Percentiles rank a stretch among this genome's conserved stretches.
phyloP scores from a whole-genome alignment of 805 yeast genomes.

The Kluyveromyces wickerhamii region DNA sequence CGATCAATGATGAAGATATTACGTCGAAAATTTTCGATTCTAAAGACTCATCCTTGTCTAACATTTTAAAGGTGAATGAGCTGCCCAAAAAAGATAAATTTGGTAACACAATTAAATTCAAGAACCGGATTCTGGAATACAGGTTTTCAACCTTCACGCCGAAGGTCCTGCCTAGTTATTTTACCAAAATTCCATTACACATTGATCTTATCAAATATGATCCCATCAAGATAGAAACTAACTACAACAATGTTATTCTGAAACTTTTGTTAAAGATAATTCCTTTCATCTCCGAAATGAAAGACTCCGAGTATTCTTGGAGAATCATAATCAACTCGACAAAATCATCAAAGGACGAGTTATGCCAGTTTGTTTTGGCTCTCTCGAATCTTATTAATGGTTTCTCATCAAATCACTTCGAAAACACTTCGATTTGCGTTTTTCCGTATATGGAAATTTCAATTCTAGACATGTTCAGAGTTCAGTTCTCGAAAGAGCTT shows the following conservation, averaged over 20 bases:
- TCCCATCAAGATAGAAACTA: constrained; percentile 17
- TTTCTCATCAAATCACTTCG: constrained; percentile 36
- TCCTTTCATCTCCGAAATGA: constrained; percentile 31
- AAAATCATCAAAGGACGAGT: constrained; percentile 34
- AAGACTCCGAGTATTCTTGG: constrained; percentile 34
- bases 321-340: constrained; percentile 32
- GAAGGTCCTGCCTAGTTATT: constrained; percentile 29
- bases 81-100: constrained; percentile 12
- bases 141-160: constrained; percentile 28
- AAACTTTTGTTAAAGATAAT: constrained; percentile 27
- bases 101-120: constrained; percentile 16
- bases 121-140: constrained; percentile 18
- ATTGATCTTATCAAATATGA: constrained; percentile 13
- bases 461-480: constrained; percentile 40
- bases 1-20: constrained; percentile 15
- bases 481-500: constrained; percentile 26
- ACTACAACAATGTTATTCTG: constrained; percentile 18
- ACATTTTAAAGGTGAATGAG: constrained; percentile 11
- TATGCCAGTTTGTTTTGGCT: constrained; percentile 36
- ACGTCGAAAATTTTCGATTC: constrained; percentile 10
- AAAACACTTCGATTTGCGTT: constrained; percentile 34
- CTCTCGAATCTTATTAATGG: constrained; percentile 29
- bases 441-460: constrained; percentile 60
- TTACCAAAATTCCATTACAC: constrained; percentile 29
- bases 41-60: constrained; percentile 4